Evolutionary conservation across 371 early-diverging fungal species (phyloP).

Genomic region (Capillidium heterosporum): DNA sequence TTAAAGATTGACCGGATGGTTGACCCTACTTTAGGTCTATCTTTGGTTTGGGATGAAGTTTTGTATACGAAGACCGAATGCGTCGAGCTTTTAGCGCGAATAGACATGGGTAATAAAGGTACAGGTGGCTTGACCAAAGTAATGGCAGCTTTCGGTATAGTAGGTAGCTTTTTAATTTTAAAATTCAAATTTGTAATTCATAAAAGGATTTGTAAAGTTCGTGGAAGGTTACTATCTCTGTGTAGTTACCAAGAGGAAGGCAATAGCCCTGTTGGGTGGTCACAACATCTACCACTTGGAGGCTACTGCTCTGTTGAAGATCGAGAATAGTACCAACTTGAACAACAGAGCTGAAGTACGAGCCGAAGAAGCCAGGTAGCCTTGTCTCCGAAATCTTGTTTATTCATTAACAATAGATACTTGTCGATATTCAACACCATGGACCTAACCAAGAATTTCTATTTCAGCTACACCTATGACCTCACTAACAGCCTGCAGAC

Average conservation of each 20-base stretch:
- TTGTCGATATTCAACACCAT: conserved; percentile 61
- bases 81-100: conserved; percentile 53
- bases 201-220: conserved; percentile 72
- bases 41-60: conserved; percentile 43
- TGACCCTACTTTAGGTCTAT: conserved; percentile 19
- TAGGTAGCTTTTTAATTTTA: conserved; percentile 18
- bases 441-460: conserved; percentile 72
- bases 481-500: conserved; percentile 77
- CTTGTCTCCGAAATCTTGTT: background rate
- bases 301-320: conserved; percentile 59
- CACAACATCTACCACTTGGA: conserved; percentile 91
- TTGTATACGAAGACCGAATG: conserved; percentile 57
- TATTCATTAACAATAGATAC: conserved; percentile 25
- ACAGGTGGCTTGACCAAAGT: conserved; percentile 62
- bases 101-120: conserved; percentile 55
- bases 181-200: conserved; percentile 11
- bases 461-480: conserved; percentile 87
- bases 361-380: conserved; percentile 54
- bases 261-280: conserved; percentile 88
- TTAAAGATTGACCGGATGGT: conserved; percentile 71
- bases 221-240: conserved; percentile 84
- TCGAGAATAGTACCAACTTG: conserved; percentile 25
- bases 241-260: conserved; percentile 64
- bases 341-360: conserved; percentile 37
- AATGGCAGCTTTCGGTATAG: conserved; percentile 39